Percentiles rank a stretch among this genome's conserved stretches.
These are phyloP conservation scores for Pouteria campechiana DNA, from an alignment of 179 eudicot species.

Conservation along the genomic window DNA sequence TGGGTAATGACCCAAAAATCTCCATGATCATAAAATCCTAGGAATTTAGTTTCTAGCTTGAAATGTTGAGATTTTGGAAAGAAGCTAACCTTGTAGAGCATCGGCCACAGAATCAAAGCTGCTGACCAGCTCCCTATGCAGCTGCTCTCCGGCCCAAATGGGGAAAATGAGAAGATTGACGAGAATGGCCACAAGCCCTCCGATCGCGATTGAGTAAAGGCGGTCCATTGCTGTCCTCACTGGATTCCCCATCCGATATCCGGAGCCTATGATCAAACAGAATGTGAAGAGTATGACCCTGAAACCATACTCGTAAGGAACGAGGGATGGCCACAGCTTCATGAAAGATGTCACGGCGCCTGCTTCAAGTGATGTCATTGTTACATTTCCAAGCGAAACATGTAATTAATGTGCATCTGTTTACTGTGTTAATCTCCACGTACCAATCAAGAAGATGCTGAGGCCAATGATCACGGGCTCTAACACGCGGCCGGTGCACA, in stretches of 20 bases:
- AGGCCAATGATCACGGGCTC: constrained; percentile 36
- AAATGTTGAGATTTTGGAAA: background rate
- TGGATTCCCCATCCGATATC: constrained; percentile 44
- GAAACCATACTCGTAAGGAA: constrained; percentile 46
- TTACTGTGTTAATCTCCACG: too few species aligned
- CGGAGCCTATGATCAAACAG: constrained; percentile 53
- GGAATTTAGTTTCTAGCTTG: background rate
- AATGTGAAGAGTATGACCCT: constrained; percentile 43
- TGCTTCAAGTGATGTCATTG: constrained; percentile 2
- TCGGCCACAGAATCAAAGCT: constrained; percentile 37
- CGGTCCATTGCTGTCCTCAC: constrained; percentile 27
- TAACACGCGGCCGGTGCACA: constrained; percentile 21
- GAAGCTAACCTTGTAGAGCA: constrained; percentile 37
- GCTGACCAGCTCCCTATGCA: constrained; percentile 41
- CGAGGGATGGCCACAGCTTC: constrained; percentile 52
- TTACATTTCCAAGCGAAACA: background rate
- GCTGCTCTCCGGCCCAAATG: constrained; percentile 55
- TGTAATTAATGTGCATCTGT: too few species aligned
- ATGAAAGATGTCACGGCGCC: constrained; percentile 45
- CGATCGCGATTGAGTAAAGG: constrained; percentile 45
- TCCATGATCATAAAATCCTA: background rate
- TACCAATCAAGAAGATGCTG: constrained; percentile 43
- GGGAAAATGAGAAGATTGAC: constrained; percentile 45
- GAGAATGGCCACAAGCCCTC: constrained; percentile 38
- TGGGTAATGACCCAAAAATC: background rate